Evolutionary conservation across 2,329 filamentous ascomycete species (phyloP).

Genomic region (Bipolaris zeicola): DNA sequence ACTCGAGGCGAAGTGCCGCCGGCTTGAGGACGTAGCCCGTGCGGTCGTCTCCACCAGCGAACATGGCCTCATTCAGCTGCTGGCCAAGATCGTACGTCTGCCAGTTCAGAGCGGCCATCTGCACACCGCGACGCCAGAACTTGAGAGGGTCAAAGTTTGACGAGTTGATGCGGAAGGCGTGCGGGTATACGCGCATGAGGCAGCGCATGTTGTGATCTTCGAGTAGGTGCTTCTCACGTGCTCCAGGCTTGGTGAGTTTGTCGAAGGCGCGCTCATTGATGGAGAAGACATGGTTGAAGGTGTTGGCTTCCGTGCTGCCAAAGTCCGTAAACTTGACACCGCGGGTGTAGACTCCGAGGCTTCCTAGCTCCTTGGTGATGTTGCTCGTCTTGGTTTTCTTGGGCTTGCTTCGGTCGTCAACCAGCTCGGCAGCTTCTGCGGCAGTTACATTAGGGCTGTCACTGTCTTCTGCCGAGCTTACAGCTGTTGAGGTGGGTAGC

Average conservation of each 20-base stretch:
- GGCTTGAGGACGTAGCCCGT: slow-evolving; percentile 96
- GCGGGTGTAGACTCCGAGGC: slow-evolving; percentile 79
- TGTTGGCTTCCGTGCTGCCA: slow-evolving; percentile 75
- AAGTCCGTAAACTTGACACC: slow-evolving; percentile 86
- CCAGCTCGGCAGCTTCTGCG: slow-evolving; percentile 56
- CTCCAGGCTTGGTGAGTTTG: slow-evolving; percentile 75
- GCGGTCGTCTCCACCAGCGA: slow-evolving; percentile 82
- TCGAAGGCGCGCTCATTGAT: slow-evolving; percentile 90
- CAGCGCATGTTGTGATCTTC: slow-evolving; percentile 90
- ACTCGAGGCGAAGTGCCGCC: slow-evolving; percentile 69
- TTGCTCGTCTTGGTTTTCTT: slow-evolving; percentile 73
- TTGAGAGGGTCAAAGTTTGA: slow-evolving; percentile 93
- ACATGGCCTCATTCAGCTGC: slow-evolving; percentile 98
- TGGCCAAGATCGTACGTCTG: slow-evolving; percentile 96
- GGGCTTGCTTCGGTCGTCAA: slow-evolving; percentile 64
- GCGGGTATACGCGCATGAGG: slow-evolving; percentile 88
- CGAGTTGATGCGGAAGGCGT: slow-evolving; percentile 78
- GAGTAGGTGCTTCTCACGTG: slow-evolving; percentile 76
- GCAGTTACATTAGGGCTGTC: slow-evolving; percentile 67
- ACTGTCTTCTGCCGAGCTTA: slow-evolving; percentile 75
- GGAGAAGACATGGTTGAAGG: slow-evolving; percentile 93
- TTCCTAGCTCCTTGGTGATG: slow-evolving; percentile 81
- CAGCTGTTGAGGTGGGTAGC: slow-evolving; percentile 58
- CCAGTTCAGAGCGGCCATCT: slow-evolving; percentile 98
- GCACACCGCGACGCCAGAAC: slow-evolving; percentile 93